These are phyloP conservation scores for Dothiorella sarmentorum DNA, from an alignment of 2,329 filamentous ascomycete species.

Conservation along the genomic window DNA sequence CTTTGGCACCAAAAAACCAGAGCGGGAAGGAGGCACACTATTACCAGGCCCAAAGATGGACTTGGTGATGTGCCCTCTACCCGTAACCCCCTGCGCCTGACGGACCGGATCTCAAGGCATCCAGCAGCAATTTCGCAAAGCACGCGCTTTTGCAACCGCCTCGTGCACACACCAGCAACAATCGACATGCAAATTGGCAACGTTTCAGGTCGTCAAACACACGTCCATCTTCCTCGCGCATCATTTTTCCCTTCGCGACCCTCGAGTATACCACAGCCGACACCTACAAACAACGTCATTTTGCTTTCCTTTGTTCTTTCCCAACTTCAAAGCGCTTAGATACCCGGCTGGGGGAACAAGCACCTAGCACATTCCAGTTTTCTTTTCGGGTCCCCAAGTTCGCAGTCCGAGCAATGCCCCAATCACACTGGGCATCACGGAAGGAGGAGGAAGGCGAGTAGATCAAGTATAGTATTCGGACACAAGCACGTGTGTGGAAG, in stretches of 20 bases:
- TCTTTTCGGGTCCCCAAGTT: neutral
- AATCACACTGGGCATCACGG: neutral
- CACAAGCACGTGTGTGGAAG: neutral
- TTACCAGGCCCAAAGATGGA: too few relatives aligned
- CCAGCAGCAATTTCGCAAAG: too few relatives aligned
- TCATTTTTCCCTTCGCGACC: neutral
- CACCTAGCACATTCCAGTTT: slow-evolving; percentile 6
- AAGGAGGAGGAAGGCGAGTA: neutral
- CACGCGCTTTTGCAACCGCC: too few relatives aligned
- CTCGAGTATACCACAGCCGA: neutral
- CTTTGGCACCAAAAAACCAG: neutral
- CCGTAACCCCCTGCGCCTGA: too few relatives aligned
- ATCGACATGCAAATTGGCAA: neutral
- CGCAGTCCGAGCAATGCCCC: neutral
- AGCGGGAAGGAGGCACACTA: neutral
- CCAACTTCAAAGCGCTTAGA: slow-evolving; percentile 5
- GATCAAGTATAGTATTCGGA: neutral
- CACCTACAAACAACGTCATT: neutral
- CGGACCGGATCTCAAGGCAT: too few relatives aligned
- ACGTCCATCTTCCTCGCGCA: neutral
- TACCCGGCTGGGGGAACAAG: slow-evolving; percentile 10
- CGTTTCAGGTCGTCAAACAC: neutral
- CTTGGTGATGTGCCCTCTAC: too few relatives aligned
- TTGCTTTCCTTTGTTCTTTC: neutral
- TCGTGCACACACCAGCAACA: too few relatives aligned